Evolutionary conservation across 2,329 filamentous ascomycete genomes (phyloP).

Genomic region (Monosporascus cannonballus): DNA sequence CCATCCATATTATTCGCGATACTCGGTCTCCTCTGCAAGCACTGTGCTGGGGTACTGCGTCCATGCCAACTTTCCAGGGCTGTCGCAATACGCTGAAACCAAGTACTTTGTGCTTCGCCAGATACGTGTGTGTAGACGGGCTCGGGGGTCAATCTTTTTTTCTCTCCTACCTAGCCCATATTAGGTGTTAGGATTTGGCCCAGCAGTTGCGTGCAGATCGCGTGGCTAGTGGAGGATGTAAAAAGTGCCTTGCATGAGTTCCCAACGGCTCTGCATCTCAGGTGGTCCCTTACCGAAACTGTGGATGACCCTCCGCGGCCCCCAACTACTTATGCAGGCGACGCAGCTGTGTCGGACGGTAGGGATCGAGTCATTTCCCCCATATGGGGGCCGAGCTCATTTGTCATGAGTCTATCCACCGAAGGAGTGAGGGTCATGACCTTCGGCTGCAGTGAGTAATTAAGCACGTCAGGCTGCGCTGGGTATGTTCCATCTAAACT

Average conservation of each 20-base stretch:
- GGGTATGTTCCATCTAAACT: not conserved
- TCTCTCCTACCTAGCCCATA: too few relatives aligned
- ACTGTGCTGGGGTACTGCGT: too few relatives aligned
- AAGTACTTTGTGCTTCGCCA: too few relatives aligned
- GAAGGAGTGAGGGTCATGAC: not conserved
- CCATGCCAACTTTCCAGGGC: too few relatives aligned
- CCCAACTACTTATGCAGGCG: too few relatives aligned
- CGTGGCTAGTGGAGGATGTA: not conserved
- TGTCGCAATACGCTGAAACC: too few relatives aligned
- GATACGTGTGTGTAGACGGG: too few relatives aligned
- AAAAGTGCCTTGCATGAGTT: not conserved
- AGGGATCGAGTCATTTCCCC: not conserved
- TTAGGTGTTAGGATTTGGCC: too few relatives aligned
- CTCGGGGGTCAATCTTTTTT: too few relatives aligned
- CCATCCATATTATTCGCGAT: too few relatives aligned
- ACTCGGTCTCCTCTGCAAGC: too few relatives aligned
- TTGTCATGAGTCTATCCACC: not conserved
- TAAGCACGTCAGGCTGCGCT: not conserved
- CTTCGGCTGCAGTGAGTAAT: not conserved
- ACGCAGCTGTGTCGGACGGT: too few relatives aligned
- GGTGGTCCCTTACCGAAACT: not conserved
- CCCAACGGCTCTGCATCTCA: not conserved
- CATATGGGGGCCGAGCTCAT: not conserved
- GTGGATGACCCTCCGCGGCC: not conserved
- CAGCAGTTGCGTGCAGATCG: not conserved